phyloP scores from a whole-genome alignment of 139 green algal species.

The Tetradesmus lagerheimii region DNA sequence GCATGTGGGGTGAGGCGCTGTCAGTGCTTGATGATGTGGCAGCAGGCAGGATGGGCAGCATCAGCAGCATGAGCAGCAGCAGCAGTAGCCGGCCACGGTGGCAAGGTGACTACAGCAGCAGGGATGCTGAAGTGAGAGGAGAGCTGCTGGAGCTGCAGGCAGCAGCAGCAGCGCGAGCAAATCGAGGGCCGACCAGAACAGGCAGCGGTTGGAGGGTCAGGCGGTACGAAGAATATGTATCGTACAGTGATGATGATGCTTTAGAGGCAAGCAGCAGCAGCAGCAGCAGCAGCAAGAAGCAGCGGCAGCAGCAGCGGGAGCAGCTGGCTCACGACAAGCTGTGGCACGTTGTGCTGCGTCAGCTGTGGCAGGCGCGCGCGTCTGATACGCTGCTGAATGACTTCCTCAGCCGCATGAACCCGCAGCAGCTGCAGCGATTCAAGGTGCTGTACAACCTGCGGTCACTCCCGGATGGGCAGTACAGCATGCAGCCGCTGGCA shows the following conservation, averaged over 20 bases:
- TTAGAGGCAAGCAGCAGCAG: not conserved
- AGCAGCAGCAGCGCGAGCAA: constrained; percentile 21
- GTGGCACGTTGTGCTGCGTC: constrained; percentile 41
- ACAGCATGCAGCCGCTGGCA: constrained; percentile 17
- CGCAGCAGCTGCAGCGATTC: constrained; percentile 42
- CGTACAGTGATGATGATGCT: not conserved
- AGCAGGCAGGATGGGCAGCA: not conserved
- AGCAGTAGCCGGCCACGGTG: not conserved
- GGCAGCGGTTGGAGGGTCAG: not conserved
- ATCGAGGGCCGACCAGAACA: not conserved
- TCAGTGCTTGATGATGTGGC: constrained; percentile 37
- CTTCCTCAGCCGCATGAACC: constrained; percentile 19
- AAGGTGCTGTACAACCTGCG: constrained; percentile 37
- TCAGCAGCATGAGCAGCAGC: not conserved
- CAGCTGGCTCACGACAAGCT: constrained; percentile 34
- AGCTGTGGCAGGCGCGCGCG: constrained; percentile 29
- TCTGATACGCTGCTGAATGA: constrained; percentile 14
- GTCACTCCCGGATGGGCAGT: not conserved
- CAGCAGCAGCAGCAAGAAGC: not conserved
- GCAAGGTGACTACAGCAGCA: not conserved
- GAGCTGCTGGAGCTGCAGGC: not conserved
- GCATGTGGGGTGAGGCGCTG: constrained; percentile 45
- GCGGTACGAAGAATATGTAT: not conserved
- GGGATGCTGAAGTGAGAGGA: not conserved
- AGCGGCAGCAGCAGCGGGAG: not conserved